Evolutionary conservation across 768 basidiomycete species (phyloP).

Genomic region (Termitomyces heimii): DNA sequence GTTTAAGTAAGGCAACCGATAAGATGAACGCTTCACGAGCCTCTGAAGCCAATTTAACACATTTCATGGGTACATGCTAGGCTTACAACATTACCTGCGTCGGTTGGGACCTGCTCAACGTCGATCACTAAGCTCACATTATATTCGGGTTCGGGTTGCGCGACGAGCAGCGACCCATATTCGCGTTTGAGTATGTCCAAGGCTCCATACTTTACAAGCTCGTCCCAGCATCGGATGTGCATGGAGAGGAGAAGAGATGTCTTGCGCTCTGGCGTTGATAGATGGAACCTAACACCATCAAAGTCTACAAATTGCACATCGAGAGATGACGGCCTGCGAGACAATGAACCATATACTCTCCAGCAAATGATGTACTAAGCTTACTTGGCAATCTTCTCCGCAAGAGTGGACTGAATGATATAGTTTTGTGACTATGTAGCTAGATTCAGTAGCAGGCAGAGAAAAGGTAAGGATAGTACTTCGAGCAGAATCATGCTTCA

Average conservation of each 20-base stretch:
- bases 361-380: background rate
- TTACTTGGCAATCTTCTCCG: conserved; percentile 84
- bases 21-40: conserved; percentile 73
- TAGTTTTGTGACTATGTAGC: conserved; percentile 74
- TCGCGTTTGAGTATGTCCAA: conserved; percentile 72
- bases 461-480: conserved; percentile 32
- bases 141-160: conserved; percentile 79
- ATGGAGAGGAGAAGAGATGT: conserved; percentile 83
- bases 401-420: conserved; percentile 85
- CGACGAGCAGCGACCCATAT: conserved; percentile 68
- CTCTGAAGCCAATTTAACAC: conserved; percentile 39
- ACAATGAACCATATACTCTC: conserved; percentile 7
- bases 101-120: conserved; percentile 77
- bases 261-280: conserved; percentile 85
- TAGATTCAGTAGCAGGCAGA: conserved; percentile 5
- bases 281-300: conserved; percentile 91
- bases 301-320: conserved; percentile 98
- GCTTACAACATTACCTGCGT: conserved; percentile 51
- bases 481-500: conserved; percentile 77
- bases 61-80: conserved; percentile 1
- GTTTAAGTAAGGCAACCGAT: conserved; percentile 81
- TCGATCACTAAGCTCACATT: conserved; percentile 85
- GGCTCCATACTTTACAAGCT: conserved; percentile 85
- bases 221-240: conserved; percentile 96
- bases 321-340: conserved; percentile 78